Conservation (phyloP, 2,329 filamentous ascomycete species). For the Arthrinium phaeospermum region DNA sequence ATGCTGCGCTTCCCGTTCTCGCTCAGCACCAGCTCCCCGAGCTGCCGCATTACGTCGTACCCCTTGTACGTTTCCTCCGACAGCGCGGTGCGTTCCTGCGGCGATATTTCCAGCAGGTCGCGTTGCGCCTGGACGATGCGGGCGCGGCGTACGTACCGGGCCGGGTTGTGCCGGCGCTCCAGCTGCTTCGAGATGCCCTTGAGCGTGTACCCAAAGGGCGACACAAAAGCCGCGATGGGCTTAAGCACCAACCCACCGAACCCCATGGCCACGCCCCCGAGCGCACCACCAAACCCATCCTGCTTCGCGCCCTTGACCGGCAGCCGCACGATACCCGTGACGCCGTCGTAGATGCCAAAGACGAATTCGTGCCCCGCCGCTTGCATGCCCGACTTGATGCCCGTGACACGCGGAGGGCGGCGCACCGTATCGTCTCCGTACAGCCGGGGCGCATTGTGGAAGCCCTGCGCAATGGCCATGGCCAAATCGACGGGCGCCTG, state of each 20-base stretch:
- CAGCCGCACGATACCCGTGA: conserved; percentile 66
- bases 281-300: conserved; percentile 59
- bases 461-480: conserved; percentile 69
- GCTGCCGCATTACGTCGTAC: conserved; percentile 48
- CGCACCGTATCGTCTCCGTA: conserved; percentile 75
- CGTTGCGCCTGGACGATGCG: conserved; percentile 64
- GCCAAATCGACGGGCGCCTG: conserved; percentile 66
- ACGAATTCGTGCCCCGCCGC: conserved; percentile 67
- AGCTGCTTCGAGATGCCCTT: conserved; percentile 69
- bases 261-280: conserved; percentile 63
- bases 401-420: conserved; percentile 66
- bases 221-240: conserved; percentile 65
- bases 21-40: conserved; percentile 46
- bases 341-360: conserved; percentile 69
- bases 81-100: conserved; percentile 37
- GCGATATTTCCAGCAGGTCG: conserved; percentile 44
- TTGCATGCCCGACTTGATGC: conserved; percentile 65
- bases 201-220: conserved; percentile 65
- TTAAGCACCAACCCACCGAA: conserved; percentile 69
- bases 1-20: conserved; percentile 34
- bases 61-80: conserved; percentile 44
- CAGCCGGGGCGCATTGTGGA: conserved; percentile 72
- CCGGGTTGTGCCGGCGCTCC: conserved; percentile 57
- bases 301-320: conserved; percentile 63
- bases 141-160: conserved; percentile 58